A percentile compares a stretch with the other conserved stretches of the same genome.
Conservation (phyloP, 2,329 filamentous ascomycete genomes). For the Ophiostoma tasmaniense region DNA sequence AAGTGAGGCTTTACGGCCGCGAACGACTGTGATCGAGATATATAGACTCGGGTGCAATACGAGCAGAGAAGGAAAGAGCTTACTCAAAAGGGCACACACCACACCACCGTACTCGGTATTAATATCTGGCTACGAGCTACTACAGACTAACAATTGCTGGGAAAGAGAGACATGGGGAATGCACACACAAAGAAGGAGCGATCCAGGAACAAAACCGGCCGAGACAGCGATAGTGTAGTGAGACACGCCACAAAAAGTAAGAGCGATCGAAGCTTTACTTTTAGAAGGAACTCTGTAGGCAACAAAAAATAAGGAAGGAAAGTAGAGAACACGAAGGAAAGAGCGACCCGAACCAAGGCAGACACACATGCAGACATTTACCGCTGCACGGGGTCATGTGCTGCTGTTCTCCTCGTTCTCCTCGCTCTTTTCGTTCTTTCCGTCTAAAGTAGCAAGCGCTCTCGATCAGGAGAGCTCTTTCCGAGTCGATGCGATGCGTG, state of each 20-base stretch:
- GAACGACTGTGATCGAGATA: neutral
- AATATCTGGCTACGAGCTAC: neutral
- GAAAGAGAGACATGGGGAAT: neutral
- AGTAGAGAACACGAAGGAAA: neutral
- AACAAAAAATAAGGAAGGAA: neutral
- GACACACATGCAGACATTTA: neutral
- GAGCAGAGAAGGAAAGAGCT: neutral
- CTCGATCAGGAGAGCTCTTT: neutral
- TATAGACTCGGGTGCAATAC: neutral
- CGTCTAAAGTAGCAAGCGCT: neutral
- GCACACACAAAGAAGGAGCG: neutral
- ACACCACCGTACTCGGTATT: neutral
- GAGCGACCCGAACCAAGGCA: neutral
- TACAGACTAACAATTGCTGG: neutral
- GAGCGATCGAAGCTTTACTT: neutral
- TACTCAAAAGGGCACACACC: neutral
- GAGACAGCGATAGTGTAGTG: neutral
- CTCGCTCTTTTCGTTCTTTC: neutral
- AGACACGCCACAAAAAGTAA: neutral
- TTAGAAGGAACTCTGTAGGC: neutral
- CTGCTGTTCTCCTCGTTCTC: neutral
- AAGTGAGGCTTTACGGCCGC: neutral
- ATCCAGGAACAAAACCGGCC: neutral
- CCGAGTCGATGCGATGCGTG: neutral
- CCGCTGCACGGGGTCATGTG: neutral